Evolutionary conservation across 139 green algal species (phyloP), one percentile per base, ranked within the genome.

Genomic region (Astrephomene gubernaculifera): DNA sequence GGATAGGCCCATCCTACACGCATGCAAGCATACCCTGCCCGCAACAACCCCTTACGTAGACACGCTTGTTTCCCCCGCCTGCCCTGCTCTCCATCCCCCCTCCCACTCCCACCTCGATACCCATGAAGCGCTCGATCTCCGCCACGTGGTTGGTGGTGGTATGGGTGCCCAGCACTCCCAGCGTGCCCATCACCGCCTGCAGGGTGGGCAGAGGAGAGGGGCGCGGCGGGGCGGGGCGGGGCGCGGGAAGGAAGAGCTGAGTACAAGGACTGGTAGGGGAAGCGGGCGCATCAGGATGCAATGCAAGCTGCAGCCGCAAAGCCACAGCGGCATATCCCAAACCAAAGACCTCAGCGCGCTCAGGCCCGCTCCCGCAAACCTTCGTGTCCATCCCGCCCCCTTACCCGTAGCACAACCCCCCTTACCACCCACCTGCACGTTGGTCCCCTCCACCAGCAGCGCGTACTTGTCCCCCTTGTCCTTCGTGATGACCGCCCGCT

Each of bases 71-170:
- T 38, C 2, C 38, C 57, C 19, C 57, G 19, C 57, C 53, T 4
- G 2, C 53, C 53, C 4, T 24, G 21, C 2, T 24, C 53, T 24
- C 49, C 49, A 57, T 25, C 57, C 35, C 54, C 57, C 6, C 7
- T 35, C 52, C 12, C 35, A 43, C n/a, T 31, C 75, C 41, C 49
- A 96, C 96, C 91, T 99, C 97, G 64, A 99, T 99, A 87, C 97
- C 97, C 87, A 99, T 90, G 78, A 90, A 92, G 22, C 82, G 75
- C 86, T 96, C 94, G 29, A 95, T 86, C 92, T 99, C 97, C 71
- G 95, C 94, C 2, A 99, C 83, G 92, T 99, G 95, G 93, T 99
- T 99, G 88, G 94, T 99, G 31, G 68, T 94, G 25, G 95, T 97
- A 33, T 94, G 36, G 19, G 31, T 39, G 27, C 93, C 95, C 9